Base-by-base conservation (phyloP, 2,329 filamentous ascomycete genomes). In the Aspergillus ustus region DNA sequence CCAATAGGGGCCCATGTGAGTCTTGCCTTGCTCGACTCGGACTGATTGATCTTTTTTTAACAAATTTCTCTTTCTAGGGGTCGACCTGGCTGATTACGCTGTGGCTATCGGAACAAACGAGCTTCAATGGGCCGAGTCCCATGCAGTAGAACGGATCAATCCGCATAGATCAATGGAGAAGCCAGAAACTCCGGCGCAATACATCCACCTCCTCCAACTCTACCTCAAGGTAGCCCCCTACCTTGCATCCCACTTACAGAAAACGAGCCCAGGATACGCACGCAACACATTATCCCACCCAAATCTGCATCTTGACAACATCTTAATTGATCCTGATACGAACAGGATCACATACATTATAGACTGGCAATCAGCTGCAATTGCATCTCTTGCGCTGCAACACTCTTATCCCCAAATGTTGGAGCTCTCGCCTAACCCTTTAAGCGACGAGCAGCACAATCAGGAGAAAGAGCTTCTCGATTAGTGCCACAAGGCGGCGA, bases 111-210 rank as follows among this genome's bases (percentile, higher is more conserved):
- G 62, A 29, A 59, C 45, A 40, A 67, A 67, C 31, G 60, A 68
- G 52, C 29, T 63, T 13, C 29, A 60, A 51, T 67, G 61, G 65
- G 60, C 61, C 28, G 48, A 59, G 37, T 60, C 58, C 17, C 50
- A 63, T 22, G 59, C 65, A 25, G 17, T 50, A 55, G 61, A 61
- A 31, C 46, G 64, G 59, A 65, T 66, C 25, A 67, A 67, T 25
- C 60, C 49, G 17, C 56, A 66, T 28, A 49, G 60, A 19, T 67
- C 64, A 43, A 44, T 40, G 20, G 51, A 66, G 2, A 15, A 57
- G 17, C 59, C 46, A 15, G 59, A 57, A 25, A 52, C 25, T 17
- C 40, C 51, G 2, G 7, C 44, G 7, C 43, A 60, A 22, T 60
- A 60, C 22, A 29, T 22, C 22, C 40, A 50, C 15, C 2, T 60